A percentile compares a stretch with the other conserved stretches of the same genome.
Conservation (phyloP, 108 stramenopile genomes). For the Nannochloropsis oceanica region DNA sequence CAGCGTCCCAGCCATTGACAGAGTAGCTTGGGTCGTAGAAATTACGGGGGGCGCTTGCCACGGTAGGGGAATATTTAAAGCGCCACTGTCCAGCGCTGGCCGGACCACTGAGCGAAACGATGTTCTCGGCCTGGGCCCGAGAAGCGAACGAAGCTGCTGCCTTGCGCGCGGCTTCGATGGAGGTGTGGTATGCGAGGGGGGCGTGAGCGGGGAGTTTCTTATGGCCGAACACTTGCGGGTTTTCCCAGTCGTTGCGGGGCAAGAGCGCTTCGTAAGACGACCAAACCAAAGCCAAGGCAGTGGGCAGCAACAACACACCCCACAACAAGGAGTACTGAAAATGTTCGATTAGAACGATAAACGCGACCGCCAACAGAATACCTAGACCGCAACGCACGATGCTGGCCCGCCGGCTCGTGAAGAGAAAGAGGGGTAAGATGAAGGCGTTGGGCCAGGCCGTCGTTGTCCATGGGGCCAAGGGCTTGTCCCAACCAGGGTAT, state of each 20-base stretch:
- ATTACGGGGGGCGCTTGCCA: not conserved
- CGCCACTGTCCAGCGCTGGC: no score
- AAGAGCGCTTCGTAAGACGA: constrained; percentile 2
- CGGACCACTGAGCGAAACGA: not conserved
- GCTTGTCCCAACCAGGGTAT: not conserved
- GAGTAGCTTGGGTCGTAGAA: not conserved
- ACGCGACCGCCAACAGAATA: not conserved
- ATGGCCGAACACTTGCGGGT: not conserved
- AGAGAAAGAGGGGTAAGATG: constrained; percentile 4
- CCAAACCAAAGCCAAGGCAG: not conserved
- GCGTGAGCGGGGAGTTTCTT: constrained; percentile 12
- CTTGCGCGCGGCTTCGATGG: constrained; percentile 1
- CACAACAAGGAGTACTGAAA: not conserved
- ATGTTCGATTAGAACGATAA: not conserved
- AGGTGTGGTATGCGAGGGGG: constrained; percentile 3
- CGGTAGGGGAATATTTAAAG: not conserved
- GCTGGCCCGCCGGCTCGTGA: constrained; percentile 10
- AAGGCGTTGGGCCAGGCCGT: not conserved
- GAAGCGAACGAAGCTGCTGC: not conserved
- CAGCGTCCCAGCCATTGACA: constrained; percentile 1
- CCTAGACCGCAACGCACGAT: not conserved
- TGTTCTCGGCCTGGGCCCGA: not conserved
- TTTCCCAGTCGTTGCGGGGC: constrained; percentile 5
- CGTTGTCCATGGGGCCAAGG: not conserved
- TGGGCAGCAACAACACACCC: not conserved